phyloP scores from a whole-genome alignment of 495 filamentous ascomycete genomes.

The Bombardia bombarda region DNA sequence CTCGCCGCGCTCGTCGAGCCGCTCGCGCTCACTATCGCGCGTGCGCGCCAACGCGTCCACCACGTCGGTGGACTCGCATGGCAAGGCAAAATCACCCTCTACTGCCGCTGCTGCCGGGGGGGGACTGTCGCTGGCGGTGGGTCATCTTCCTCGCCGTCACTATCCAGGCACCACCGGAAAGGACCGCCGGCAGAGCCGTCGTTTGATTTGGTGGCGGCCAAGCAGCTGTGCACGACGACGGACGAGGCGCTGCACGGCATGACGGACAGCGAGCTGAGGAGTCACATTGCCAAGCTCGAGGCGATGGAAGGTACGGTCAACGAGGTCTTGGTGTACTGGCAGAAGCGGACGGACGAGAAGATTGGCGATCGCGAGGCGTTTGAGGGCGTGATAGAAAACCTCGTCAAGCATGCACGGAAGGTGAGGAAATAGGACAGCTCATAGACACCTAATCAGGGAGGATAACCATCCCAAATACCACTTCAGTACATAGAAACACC shows the following conservation, averaged over 20 bases:
- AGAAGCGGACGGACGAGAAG: constrained; percentile 72
- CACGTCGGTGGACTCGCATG: constrained; percentile 48
- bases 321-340: constrained; percentile 82
- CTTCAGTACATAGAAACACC: no score
- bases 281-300: constrained; percentile 65
- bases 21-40: constrained; percentile 42
- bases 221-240: constrained; percentile 73
- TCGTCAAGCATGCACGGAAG: constrained; percentile 90
- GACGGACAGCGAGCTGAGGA: constrained; percentile 64
- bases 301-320: constrained; percentile 59
- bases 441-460: no score
- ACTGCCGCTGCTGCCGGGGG: constrained; percentile 3
- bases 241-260: constrained; percentile 70
- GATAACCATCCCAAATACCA: no score
- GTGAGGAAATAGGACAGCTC: constrained; percentile 57
- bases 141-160: constrained; percentile 20
- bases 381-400: constrained; percentile 95
- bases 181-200: constrained; percentile 61
- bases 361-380: constrained; percentile 90
- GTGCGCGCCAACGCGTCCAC: constrained; percentile 48
- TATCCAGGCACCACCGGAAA: constrained; percentile 29
- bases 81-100: constrained; percentile 23
- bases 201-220: constrained; percentile 70
- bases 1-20: constrained; percentile 38
- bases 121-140: neutral